phyloP scores from a whole-genome alignment of 1,284 basidiomycete genomes.

The Rhodofomes roseus region DNA sequence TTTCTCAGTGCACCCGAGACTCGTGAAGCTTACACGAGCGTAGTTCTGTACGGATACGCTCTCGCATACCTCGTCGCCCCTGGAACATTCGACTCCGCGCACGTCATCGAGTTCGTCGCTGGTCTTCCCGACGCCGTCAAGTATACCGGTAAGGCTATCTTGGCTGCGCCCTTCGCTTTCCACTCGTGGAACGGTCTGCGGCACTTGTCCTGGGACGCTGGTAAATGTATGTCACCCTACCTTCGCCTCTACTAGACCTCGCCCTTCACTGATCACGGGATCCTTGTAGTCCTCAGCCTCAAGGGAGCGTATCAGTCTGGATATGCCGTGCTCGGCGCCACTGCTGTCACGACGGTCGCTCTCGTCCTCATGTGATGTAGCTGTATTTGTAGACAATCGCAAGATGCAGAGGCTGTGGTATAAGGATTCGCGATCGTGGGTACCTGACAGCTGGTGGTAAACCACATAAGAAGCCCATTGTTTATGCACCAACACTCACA shows the following conservation, averaged over 20 bases:
- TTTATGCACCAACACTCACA: background rate
- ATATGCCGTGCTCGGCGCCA: slow-evolving; percentile 81
- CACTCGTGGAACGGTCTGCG: slow-evolving; percentile 90
- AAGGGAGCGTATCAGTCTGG: slow-evolving; percentile 79
- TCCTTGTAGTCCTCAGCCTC: slow-evolving; percentile 64
- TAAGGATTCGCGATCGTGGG: background rate
- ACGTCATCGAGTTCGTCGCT: slow-evolving; percentile 72
- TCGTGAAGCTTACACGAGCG: background rate
- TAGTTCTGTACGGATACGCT: slow-evolving; percentile 88
- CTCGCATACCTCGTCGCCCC: slow-evolving; percentile 87
- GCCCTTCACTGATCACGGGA: slow-evolving; percentile 7
- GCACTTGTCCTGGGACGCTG: slow-evolving; percentile 90
- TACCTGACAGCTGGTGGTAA: background rate
- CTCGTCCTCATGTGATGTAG: slow-evolving; percentile 30
- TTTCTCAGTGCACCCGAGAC: background rate
- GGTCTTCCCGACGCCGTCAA: slow-evolving; percentile 74
- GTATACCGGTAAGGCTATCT: slow-evolving; percentile 67
- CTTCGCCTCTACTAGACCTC: background rate
- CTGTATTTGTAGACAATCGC: background rate
- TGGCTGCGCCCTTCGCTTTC: slow-evolving; percentile 86
- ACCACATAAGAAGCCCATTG: background rate
- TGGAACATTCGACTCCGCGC: slow-evolving; percentile 71
- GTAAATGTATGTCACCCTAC: slow-evolving; percentile 67
- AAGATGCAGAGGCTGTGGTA: background rate
- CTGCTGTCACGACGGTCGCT: slow-evolving; percentile 70